phyloP scores from a whole-genome alignment of 345 rosid species.

The Bruguiera gymnorhiza region DNA sequence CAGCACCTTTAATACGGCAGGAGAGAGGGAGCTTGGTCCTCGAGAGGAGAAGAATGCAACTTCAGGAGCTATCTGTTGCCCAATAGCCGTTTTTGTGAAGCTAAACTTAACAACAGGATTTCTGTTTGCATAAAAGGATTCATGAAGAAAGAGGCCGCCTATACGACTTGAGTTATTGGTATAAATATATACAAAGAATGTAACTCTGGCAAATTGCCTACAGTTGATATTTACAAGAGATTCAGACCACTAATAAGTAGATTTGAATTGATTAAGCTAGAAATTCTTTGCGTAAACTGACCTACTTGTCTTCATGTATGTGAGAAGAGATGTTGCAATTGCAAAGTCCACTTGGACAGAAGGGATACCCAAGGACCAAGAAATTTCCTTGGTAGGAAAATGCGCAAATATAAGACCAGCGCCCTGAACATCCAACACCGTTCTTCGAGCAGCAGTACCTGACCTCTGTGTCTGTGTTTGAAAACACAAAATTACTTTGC shows the following conservation, averaged over 20 bases:
- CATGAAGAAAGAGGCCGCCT: neutral
- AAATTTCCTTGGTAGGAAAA: constrained; percentile 43
- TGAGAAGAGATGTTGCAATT: constrained; percentile 42
- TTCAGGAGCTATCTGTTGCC: constrained; percentile 49
- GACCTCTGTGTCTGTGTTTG: constrained; percentile 47
- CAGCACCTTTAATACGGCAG: constrained; percentile 49
- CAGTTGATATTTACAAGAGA: too few species aligned
- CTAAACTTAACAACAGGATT: constrained; percentile 44
- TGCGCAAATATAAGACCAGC: constrained; percentile 45
- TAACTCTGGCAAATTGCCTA: too few species aligned
- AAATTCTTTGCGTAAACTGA: neutral
- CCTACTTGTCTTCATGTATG: constrained; percentile 41
- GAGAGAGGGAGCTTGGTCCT: constrained; percentile 58
- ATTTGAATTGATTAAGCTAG: neutral
- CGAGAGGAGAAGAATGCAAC: constrained; percentile 53
- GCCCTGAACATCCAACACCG: constrained; percentile 36
- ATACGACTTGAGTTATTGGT: neutral
- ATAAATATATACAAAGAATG: neutral
- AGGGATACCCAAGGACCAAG: constrained; percentile 31
- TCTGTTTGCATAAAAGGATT: constrained; percentile 27
- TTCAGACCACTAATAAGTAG: too few species aligned
- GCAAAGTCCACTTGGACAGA: constrained; percentile 45
- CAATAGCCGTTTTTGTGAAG: constrained; percentile 35
- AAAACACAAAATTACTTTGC: constrained; percentile 50
- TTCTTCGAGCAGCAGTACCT: constrained; percentile 28